Base-by-base conservation (phyloP, 2,329 filamentous ascomycete species). In the Leptographium flavum region DNA sequence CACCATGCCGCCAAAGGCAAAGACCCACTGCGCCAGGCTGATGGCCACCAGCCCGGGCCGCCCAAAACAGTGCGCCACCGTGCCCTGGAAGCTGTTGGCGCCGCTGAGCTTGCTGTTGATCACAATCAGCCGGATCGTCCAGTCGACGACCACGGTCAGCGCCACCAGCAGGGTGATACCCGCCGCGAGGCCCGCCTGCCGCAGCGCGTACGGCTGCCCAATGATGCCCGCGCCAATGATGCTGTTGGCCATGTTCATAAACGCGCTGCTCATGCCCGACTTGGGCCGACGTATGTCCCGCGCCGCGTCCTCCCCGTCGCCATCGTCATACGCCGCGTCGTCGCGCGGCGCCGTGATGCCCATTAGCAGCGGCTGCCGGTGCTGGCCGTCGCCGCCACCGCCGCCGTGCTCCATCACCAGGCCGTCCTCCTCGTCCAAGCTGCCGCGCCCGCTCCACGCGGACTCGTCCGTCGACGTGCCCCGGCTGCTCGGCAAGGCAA, bases 181-280 rank as follows among this genome's bases (percentile, higher is more conserved):
- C 32, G 84, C 81, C 15, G 85, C 60, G 55, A 98, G 73, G 7
- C 92, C 92, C 8, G 92, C 92, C 66, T 96, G 88, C 47, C 78
- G 79, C 58, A 98, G 82, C n/a, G 92, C 92, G 64, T 96, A 98
- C 13, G 92, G 88, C 64, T 98, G 92, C 4, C 85, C 78, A 56
- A 82, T 81, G 61, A 82, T 82, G 43, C 79, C 78, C 2, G 79
- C 79, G 33, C 79, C 79, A 54, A 98, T 95, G 60, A 98, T 98
- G 56, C 85, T 93, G 67, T 98, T 98, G 51, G 92, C 90, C 92
- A 98, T 98, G 65, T 98, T 98, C 87, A 96, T 94, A 55, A 98
- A 96, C 3, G 92, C 90, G 59, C 83, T 86, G 50, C 75, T 72
- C 65, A 96, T 73, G 5, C 83, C 83, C 47, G 86, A 94, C 65